These are phyloP conservation scores for Malus sylvestris DNA, from an alignment of 306 rosid species.

Conservation along the genomic window DNA sequence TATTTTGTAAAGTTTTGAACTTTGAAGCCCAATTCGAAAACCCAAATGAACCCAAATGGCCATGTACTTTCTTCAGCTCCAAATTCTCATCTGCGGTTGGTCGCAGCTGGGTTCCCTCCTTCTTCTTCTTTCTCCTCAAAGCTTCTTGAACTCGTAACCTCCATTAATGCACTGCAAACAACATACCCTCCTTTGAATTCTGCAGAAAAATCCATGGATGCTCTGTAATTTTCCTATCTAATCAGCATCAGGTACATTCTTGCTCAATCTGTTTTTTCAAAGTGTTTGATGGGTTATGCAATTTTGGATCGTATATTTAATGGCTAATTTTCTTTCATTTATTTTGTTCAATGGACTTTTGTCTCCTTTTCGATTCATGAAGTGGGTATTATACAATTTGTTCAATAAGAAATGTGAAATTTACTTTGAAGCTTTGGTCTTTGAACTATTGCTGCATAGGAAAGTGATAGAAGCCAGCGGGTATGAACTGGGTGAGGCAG, in stretches of 20 bases:
- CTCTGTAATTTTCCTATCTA: not conserved
- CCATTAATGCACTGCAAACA: not conserved
- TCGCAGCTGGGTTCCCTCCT: not conserved
- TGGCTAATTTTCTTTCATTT: not conserved
- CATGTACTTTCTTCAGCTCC: not conserved
- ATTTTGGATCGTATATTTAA: not conserved
- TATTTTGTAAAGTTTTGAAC: not conserved
- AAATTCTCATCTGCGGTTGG: not conserved
- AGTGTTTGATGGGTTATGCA: not conserved
- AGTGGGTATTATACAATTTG: not conserved
- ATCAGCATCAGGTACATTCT: not conserved
- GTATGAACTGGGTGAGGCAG: constrained; percentile 28
- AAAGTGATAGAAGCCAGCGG: not conserved
- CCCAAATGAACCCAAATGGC: not conserved
- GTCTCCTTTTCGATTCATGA: not conserved
- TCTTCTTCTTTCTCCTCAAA: no score
- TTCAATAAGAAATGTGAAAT: not conserved
- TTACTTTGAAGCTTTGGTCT: not conserved
- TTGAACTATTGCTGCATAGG: not conserved
- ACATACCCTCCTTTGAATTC: not conserved
- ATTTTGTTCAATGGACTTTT: not conserved
- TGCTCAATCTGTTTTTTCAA: not conserved
- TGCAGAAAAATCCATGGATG: not conserved
- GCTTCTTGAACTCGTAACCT: not conserved
- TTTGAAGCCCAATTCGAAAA: not conserved